These are phyloP conservation scores for Dentipellis sp. DNA, from an alignment of 768 basidiomycete genomes.

Conservation along the genomic window DNA sequence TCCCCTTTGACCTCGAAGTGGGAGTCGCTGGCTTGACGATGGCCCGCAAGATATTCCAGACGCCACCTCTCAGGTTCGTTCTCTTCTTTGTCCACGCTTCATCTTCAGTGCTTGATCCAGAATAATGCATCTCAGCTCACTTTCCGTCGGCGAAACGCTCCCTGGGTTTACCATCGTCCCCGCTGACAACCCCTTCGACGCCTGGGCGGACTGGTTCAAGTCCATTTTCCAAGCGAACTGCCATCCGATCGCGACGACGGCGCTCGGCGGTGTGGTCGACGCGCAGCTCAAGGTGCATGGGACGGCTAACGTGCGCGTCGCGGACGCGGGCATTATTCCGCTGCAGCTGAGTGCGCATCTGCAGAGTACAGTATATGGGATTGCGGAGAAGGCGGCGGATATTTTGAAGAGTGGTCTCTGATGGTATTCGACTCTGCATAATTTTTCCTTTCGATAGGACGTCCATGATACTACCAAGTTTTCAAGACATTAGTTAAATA, in stretches of 20 bases:
- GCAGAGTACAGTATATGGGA: background rate
- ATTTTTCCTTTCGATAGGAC: background rate
- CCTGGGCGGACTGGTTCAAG: slow-evolving; percentile 21
- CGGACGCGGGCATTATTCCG: slow-evolving; percentile 15
- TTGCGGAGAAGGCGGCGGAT: slow-evolving; percentile 8
- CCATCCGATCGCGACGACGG: slow-evolving; percentile 18
- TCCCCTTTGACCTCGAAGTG: slow-evolving; percentile 38
- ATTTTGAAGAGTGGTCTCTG: slow-evolving; percentile 3
- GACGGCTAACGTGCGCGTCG: slow-evolving; percentile 28
- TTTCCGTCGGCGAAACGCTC: background rate
- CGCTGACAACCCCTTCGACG: background rate
- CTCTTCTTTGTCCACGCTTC: background rate
- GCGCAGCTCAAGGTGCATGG: slow-evolving; percentile 31
- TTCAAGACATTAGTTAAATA: background rate
- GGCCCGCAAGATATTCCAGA: background rate
- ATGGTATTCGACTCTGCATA: background rate
- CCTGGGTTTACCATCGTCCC: background rate
- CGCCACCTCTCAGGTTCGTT: background rate
- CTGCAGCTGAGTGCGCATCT: slow-evolving; percentile 4
- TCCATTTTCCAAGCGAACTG: slow-evolving; percentile 23
- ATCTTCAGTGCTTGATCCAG: background rate
- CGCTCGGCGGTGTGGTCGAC: slow-evolving; percentile 30
- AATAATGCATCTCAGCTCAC: background rate
- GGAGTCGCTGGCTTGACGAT: slow-evolving; percentile 37
- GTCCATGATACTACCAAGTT: too few relatives aligned